Percentiles rank a stretch among this genome's conserved stretches.
These are phyloP conservation scores for Pseudophaeomoniella oleicola DNA, from an alignment of 2,329 filamentous ascomycete species.

Conservation along the genomic window DNA sequence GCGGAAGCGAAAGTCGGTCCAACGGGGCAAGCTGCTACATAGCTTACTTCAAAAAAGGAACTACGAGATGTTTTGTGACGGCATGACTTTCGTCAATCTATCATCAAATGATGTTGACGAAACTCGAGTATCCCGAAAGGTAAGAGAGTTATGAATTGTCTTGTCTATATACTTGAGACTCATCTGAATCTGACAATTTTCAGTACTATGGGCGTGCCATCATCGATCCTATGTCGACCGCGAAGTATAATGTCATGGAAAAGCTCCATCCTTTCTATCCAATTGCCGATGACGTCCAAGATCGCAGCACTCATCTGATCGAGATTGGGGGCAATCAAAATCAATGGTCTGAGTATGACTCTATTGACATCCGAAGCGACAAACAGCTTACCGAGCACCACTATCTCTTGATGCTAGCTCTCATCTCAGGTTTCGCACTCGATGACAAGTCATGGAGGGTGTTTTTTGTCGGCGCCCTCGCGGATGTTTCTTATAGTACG, in stretches of 20 bases:
- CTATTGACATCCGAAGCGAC: background rate
- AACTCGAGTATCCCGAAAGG: no score
- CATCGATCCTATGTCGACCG: background rate
- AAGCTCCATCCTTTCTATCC: background rate
- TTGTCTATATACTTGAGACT: no score
- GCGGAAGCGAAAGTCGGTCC: background rate
- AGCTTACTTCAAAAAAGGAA: background rate
- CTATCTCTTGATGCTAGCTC: background rate
- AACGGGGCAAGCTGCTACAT: background rate
- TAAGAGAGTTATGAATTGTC: no score
- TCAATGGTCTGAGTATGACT: background rate
- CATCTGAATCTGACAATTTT: no score
- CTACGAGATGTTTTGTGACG: conserved; percentile 1
- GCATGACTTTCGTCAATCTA: background rate
- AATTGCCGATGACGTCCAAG: background rate
- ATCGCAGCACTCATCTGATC: background rate
- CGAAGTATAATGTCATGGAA: background rate
- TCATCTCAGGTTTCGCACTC: background rate
- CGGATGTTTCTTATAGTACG: no score
- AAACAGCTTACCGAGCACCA: background rate
- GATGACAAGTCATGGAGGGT: conserved; percentile 1
- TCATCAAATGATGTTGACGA: background rate
- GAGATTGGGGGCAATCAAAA: background rate
- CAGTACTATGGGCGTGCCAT: background rate
- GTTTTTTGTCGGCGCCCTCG: no score